A percentile compares a stretch with the other conserved stretches of the same genome.
phyloP scores from a whole-genome alignment of 345 rosid species.

The Acer campestre region DNA sequence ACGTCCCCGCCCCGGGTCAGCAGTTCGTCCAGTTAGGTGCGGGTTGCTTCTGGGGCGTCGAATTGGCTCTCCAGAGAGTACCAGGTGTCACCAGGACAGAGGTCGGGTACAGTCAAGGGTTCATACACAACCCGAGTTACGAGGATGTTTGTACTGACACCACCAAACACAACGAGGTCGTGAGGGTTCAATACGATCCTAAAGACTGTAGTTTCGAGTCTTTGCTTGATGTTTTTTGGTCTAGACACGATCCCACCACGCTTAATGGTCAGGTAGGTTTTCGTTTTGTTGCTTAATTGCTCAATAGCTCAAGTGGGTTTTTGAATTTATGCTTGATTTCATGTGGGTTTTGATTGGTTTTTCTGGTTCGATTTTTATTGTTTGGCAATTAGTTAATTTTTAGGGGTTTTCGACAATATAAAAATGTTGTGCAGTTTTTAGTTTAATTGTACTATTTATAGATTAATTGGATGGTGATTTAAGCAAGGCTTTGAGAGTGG shows the following conservation, averaged over 20 bases:
- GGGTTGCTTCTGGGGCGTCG: conserved; percentile 98
- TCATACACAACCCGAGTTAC: conserved; percentile 62
- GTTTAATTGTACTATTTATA: background rate
- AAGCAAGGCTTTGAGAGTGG: background rate
- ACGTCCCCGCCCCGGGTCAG: conserved; percentile 72
- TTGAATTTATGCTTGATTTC: background rate
- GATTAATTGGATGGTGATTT: background rate
- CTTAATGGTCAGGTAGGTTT: conserved; percentile 82
- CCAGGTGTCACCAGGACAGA: conserved; percentile 82
- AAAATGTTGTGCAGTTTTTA: background rate
- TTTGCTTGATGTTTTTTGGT: conserved; percentile 84
- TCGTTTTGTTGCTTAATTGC: background rate
- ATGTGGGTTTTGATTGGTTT: conserved; percentile 2
- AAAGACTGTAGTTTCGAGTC: conserved; percentile 66
- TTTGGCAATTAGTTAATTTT: background rate
- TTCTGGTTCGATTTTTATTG: background rate
- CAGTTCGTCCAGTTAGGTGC: conserved; percentile 87
- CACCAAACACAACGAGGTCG: conserved; percentile 70
- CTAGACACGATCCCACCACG: conserved; percentile 90
- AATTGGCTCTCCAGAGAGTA: conserved; percentile 83
- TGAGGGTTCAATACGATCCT: conserved; percentile 88
- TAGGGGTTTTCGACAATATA: background rate
- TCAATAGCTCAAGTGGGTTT: no score
- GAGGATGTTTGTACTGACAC: conserved; percentile 80
- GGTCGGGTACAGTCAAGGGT: conserved; percentile 83